phyloP scores from a whole-genome alignment of 2,329 filamentous ascomycete species.

The Stagonosporopsis cucurbitacearum region DNA sequence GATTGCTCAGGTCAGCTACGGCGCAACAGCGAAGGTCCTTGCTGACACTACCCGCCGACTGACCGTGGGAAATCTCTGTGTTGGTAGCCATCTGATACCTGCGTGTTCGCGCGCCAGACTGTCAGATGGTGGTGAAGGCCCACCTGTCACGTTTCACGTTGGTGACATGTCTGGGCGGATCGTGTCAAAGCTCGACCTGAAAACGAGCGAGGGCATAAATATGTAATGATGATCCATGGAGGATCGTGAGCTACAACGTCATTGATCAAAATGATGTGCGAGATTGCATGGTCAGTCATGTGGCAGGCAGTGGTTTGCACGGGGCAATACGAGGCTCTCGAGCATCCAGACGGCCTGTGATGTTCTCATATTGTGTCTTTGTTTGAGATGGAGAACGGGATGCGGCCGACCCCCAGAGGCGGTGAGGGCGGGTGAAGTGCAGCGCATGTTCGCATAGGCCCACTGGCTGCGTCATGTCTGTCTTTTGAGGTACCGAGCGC shows the following conservation, averaged over 20 bases:
- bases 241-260: not conserved
- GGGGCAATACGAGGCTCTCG: not conserved
- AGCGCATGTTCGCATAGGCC: conserved; percentile 13
- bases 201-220: not conserved
- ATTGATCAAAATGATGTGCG: not conserved
- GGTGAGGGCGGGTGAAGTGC: conserved; percentile 39
- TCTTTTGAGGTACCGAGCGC: conserved; percentile 22
- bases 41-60: not conserved
- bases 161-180: conserved; percentile 15
- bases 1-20: conserved; percentile 4
- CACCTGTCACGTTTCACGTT: conserved; percentile 32
- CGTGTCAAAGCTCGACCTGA: conserved; percentile 3
- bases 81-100: conserved; percentile 6
- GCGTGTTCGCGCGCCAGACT: conserved; percentile 8
- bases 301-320: not conserved
- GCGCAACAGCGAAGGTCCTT: conserved; percentile 3
- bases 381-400: conserved; percentile 21
- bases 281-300: not conserved
- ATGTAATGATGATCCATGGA: not conserved
- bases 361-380: conserved; percentile 5
- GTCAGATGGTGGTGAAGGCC: conserved; percentile 19
- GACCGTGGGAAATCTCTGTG: not conserved
- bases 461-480: conserved; percentile 35
- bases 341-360: conserved; percentile 5
- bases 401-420: conserved; percentile 41